Evolutionary conservation across 495 filamentous ascomycete genomes (phyloP), one percentile per base, ranked within the genome.

Genomic region (Trichoderma parareesei): DNA sequence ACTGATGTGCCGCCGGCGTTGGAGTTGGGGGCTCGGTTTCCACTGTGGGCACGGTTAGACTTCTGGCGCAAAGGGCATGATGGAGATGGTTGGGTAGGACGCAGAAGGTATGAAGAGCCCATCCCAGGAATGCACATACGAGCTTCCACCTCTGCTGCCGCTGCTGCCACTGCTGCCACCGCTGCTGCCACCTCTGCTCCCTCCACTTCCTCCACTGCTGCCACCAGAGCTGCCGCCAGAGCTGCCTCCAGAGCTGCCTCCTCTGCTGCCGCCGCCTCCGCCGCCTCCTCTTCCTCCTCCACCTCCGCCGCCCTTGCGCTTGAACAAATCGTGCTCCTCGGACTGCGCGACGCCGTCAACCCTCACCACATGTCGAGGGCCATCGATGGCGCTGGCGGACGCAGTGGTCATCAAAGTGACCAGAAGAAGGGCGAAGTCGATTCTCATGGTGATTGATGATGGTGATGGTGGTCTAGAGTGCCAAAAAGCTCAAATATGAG

Each of bases 1-100:
- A 70, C 81, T n/a, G 88, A 87, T 18, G 77, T 67, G 43, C 91
- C 91, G 64, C 91, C 92, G 41, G 73, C 55, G 64, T 83, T 87
- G 67, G 78, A 84, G 9, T 68, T 71, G 9, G 74, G 69, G 4
- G 73, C 74, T 48, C 72, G 70, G 61, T 65, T 63, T 57, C 63
- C 61, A 55, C 55, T 59, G 38, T 65, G 57, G 11, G 64, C 43
- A 43, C 63, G 59, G 62, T 66, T 65, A 43, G 65, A 63, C 49
- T 60, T 53, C 11, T 46, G 35, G 14, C 18, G 14, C 3, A 6
- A 8, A 18, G 9, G 46, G 8, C 8, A 14, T 65, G 16, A 9
- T 18, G 42, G 63, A 20, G 44, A 66, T 13, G 11, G 38, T 27
- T 38, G 8, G 43, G 14, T 20, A 44, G 16, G n/a, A 20, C 46